Evolutionary conservation across 306 rosid genomes (phyloP), one percentile per base, ranked within the genome.

Genomic region (Cucumis cinereus): DNA sequence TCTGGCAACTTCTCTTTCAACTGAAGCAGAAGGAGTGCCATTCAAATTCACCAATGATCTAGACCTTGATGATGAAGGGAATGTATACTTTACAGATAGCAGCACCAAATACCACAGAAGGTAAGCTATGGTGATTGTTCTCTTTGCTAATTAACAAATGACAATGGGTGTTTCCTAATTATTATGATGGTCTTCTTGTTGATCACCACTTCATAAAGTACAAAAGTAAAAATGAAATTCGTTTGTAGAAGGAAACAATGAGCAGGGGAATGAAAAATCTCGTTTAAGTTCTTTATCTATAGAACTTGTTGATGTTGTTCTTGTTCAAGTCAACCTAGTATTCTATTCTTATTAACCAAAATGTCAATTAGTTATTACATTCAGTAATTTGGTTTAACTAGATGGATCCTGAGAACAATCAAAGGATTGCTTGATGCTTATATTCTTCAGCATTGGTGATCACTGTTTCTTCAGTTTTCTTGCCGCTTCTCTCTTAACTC

Each of bases 81-180:
- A 88, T 80, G 90, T 88, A 61, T 93, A 93, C 84, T 93, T 93
- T 61, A 91, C 98, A 0, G 97, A 91, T 71, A 93, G 91, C 85
- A 90, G 96, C 81, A 59, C 80, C 69, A 83, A 43, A 23, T 93
- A 91, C 78, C 87, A 53, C 43, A 87, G 98, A 76, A 93, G 98
- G 98, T 93, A 87, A 50, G 75, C 23, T 56, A 41, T 79, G 45
- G 23, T 80, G 33, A 7, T 47, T 30, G 20, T 45, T 57, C 41
- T 45, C 40, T 74, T 66, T 62, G 17, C 33, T n/a, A 8, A n/a
- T 45, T 67, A 26, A 52, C 54, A 11, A 41, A 64, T 9, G 41
- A 64, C 6, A 13, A 64, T 19, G 4, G 45, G 36, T 38, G 16
- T 8, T 35, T 63, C 49, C 47, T 9, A 63, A 63, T 35, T 63